phyloP scores from a whole-genome alignment of 176 grass and related monocot genomes.

The Cymbopogon citratus region DNA sequence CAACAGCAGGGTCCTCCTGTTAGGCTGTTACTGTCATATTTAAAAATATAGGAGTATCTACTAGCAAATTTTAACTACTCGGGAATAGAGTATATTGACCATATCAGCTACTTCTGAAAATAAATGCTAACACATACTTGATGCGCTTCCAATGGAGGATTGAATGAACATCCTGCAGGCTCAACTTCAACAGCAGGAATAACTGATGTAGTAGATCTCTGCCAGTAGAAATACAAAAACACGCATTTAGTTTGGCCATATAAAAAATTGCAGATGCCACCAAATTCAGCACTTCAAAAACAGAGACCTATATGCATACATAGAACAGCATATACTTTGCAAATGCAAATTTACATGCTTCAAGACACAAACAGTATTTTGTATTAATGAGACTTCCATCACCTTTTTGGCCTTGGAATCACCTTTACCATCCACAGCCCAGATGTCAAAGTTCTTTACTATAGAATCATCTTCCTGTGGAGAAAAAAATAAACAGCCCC shows the following conservation, averaged over 20 bases:
- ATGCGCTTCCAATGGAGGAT: slow-evolving; percentile 80
- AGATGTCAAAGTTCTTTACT: slow-evolving; percentile 56
- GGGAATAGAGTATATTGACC: no score
- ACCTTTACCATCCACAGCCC: slow-evolving; percentile 38
- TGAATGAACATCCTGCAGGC: slow-evolving; percentile 79
- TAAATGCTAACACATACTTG: slow-evolving; percentile 41
- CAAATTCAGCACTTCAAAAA: no score
- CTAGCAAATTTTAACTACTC: not conserved
- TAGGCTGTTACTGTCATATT: no score
- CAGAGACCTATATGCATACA: no score
- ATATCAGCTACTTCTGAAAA: not conserved
- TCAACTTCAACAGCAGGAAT: slow-evolving; percentile 91
- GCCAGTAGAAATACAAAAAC: no score
- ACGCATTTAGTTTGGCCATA: no score
- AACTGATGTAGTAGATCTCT: slow-evolving; percentile 6
- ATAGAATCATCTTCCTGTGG: slow-evolving; percentile 41
- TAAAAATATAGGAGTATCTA: not conserved
- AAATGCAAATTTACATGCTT: no score
- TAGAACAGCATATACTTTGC: no score
- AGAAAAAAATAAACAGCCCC: not conserved
- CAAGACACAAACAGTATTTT: no score
- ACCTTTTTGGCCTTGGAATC: slow-evolving; percentile 22
- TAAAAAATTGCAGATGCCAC: no score
- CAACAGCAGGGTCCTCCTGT: not conserved
- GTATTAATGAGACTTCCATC: no score